Evolutionary conservation across 768 basidiomycete genomes (phyloP), one percentile per base, ranked within the genome.

Genomic region (Galerina sulciceps): DNA sequence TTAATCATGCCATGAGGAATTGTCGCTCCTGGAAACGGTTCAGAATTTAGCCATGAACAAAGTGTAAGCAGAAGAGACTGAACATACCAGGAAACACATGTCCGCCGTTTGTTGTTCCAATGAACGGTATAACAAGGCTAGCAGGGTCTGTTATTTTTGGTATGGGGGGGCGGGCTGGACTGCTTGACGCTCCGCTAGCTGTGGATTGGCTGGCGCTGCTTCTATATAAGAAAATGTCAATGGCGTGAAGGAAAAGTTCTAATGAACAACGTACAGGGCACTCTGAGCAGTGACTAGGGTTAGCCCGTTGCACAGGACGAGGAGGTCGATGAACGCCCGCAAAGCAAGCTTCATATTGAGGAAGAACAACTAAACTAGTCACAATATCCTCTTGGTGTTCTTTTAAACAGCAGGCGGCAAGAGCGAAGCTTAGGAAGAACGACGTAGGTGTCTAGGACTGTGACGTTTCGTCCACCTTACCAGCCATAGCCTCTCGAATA

Each of bases 1-100:
- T 89, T 89, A 14, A 83, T 79, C 86, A 88, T 85, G n/a, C 87
- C 86, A 70, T 88, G 86, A 2, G 87, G 87, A 18, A 86, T 65
- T 2, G 85, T 87, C 0, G 85, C 86, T 42, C 87, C 86, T 85
- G 44, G 17, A 14, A 37, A 42, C 6, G 17, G 15, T 3, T 23
- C 11, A 31, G 18, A 37, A 13, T 20, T 52, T 41, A 18, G 47
- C n/a, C 17, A 44, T 15, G 49, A 38, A 49, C 4, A 18, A 53
- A 8, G 34, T n/a, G n/a, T 13, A 22, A 17, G 36, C 31, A 41
- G 14, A 59, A 8, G 15, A 56, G 36, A n/a, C 11, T 9, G 10
- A 10, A 14, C 73, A 17, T 55, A 85, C 86, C 87, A 54, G 87
- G 86, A 65, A 88, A 88, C 10, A 83, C 82, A 71, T 89, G 85